Conservation (phyloP, 1,284 basidiomycete genomes). For the Leccinum subrobustum region DNA sequence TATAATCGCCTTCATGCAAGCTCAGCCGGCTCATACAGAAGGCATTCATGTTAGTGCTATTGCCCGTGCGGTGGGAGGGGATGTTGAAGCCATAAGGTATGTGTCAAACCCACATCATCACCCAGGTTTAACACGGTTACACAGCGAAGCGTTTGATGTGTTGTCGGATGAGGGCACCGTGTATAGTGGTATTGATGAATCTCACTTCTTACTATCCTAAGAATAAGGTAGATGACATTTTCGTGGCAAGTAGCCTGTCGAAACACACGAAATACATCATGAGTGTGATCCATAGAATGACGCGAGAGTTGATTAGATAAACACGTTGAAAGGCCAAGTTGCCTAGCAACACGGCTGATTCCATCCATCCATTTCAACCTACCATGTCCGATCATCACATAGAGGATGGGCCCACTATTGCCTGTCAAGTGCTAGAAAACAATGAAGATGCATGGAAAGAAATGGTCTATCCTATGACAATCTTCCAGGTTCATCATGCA, state of each 20-base stretch:
- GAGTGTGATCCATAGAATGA: background rate
- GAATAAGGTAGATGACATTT: background rate
- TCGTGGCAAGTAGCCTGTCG: background rate
- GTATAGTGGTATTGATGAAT: constrained; percentile 68
- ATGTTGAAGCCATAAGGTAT: constrained; percentile 51
- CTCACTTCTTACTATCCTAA: constrained; percentile 44
- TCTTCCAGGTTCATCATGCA: constrained; percentile 25
- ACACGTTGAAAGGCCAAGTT: background rate
- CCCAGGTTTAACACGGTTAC: background rate
- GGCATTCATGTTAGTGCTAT: constrained; percentile 68
- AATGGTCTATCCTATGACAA: constrained; percentile 24
- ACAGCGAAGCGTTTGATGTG: constrained; percentile 63
- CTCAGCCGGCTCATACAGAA: constrained; percentile 44
- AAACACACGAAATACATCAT: background rate
- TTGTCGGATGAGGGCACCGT: constrained; percentile 70
- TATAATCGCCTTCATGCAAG: constrained; percentile 61
- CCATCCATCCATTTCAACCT: background rate
- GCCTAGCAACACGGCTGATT: background rate
- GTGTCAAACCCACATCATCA: constrained; percentile 10
- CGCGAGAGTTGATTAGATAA: constrained; percentile 15
- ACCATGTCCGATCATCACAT: constrained; percentile 16
- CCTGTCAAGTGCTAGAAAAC: background rate
- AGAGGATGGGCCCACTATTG: constrained; percentile 1
- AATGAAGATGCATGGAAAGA: constrained; percentile 4
- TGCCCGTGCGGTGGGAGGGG: constrained; percentile 45